Evolutionary conservation across 2,329 filamentous ascomycete genomes (phyloP), one percentile per base, ranked within the genome.

Genomic region (Kalaharituber pfeilii): DNA sequence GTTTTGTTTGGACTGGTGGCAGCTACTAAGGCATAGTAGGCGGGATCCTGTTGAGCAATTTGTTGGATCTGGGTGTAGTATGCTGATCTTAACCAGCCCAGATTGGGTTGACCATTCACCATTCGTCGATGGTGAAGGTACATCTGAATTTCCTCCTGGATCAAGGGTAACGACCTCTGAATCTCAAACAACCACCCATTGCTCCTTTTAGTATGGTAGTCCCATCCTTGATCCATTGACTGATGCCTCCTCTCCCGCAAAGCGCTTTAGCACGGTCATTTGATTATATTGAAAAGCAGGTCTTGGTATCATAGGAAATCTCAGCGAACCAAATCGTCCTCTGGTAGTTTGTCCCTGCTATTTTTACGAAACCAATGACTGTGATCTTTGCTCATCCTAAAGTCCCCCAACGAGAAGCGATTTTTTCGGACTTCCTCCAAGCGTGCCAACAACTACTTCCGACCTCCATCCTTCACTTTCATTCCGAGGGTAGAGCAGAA

Each of bases 1-100:
- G 30, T 13, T 39, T 29, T 29, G 20, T 56, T 53, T 11, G 56
- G 54, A 25, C 50, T 28, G 4, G 53, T 42, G 5, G 56, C 54
- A 15, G 27, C 56, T 22, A 51, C 44, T 7, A 58, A 8, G 2
- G 50, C 56, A 53, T 56, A 56, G 22, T 51, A 58, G 4, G 36
- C 50, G 1, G 54, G 56, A 47, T 58, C 56, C 28, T 56, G 56
- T 9, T 51, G 9, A 2, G 39, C 53, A 0, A 53, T 36, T 8
- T 53, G 44, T 20, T 57, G 54, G 18, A 57, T 56, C 1, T 49
- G 22, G 7, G 42, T 51, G 30, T 53, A 51, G 36, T 52, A 57
- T 30, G 51, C 50, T 0, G 47, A 50, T n/a, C 49, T 15, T 3
- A 50, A 39, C 45, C 45, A 54, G 1, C 50, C 53, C 18, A 52